Percentiles rank a stretch among this genome's conserved stretches.
Conservation (phyloP, 257 asterid species). For the Ophiorrhiza pumila region DNA sequence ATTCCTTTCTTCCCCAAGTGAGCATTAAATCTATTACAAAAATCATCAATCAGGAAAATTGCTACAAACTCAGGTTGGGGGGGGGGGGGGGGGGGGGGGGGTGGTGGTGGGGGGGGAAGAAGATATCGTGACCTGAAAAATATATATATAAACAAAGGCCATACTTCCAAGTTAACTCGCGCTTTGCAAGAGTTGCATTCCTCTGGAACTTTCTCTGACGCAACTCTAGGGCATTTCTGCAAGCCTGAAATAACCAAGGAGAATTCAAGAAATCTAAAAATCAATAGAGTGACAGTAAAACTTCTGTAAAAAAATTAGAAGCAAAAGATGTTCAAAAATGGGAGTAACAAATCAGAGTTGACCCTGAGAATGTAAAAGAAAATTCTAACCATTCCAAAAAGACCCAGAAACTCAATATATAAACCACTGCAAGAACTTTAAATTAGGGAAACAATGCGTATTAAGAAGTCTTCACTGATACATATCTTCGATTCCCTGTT, state of each 20-base stretch:
- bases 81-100: too few species aligned
- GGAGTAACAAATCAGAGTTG: neutral
- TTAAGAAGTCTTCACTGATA: neutral
- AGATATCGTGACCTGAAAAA: conserved; percentile 10
- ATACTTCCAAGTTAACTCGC: conserved; percentile 89
- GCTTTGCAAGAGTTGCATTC: conserved; percentile 64
- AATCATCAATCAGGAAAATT: conserved; percentile 20
- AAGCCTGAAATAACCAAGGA: conserved; percentile 46
- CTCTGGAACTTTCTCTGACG: conserved; percentile 66
- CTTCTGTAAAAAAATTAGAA: neutral
- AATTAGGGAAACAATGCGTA: neutral
- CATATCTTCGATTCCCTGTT: too few species aligned
- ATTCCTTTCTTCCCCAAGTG: conserved; percentile 85
- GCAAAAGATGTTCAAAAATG: neutral
- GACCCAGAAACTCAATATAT: neutral
- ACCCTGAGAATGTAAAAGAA: neutral
- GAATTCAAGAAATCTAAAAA: too few species aligned
- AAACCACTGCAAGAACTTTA: neutral
- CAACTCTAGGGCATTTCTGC: conserved; percentile 51
- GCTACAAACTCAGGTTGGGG: too few species aligned
- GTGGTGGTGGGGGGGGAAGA: too few species aligned
- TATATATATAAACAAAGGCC: conserved; percentile 25
- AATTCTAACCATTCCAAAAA: neutral
- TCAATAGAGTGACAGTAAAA: neutral
- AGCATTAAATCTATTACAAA: conserved; percentile 61